Evolutionary conservation across 768 basidiomycete species (phyloP).

Genomic region (Dioszegia aurantiaca): DNA sequence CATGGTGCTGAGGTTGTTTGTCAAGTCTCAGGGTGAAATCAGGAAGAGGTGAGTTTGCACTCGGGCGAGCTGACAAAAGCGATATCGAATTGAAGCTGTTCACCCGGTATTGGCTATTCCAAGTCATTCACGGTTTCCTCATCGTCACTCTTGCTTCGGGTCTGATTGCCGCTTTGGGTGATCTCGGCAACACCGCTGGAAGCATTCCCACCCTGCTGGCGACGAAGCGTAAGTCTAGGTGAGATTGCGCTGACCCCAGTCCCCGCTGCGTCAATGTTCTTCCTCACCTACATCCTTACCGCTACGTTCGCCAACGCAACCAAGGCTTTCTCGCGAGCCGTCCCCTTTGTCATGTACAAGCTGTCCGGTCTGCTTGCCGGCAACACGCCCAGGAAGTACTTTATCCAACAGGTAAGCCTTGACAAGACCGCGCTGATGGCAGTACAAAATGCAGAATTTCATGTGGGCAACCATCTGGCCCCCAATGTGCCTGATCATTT

Average conservation of each 20-base stretch:
- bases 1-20: conserved; percentile 45
- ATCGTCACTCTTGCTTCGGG: conserved; percentile 51
- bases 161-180: conserved; percentile 41
- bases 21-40: conserved; percentile 47
- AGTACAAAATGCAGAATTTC: conserved; percentile 42
- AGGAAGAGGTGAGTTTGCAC: conserved; percentile 36
- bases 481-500: conserved; percentile 47
- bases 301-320: conserved; percentile 47
- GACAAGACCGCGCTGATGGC: not conserved
- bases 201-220: conserved; percentile 45
- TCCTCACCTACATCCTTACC: conserved; percentile 52
- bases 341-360: conserved; percentile 46
- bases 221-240: conserved; percentile 12
- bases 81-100: conserved; percentile 51
- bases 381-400: conserved; percentile 51
- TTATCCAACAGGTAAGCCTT: conserved; percentile 18
- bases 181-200: conserved; percentile 30
- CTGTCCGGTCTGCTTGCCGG: conserved; percentile 44
- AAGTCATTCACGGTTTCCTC: conserved; percentile 54
- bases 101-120: conserved; percentile 52
- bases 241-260: not conserved
- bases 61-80: conserved; percentile 14
- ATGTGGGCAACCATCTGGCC: conserved; percentile 46
- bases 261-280: conserved; percentile 47
- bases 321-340: conserved; percentile 46